Conservation (phyloP, 2,329 filamentous ascomycete species). For the Chaetomiaceae sp. region DNA sequence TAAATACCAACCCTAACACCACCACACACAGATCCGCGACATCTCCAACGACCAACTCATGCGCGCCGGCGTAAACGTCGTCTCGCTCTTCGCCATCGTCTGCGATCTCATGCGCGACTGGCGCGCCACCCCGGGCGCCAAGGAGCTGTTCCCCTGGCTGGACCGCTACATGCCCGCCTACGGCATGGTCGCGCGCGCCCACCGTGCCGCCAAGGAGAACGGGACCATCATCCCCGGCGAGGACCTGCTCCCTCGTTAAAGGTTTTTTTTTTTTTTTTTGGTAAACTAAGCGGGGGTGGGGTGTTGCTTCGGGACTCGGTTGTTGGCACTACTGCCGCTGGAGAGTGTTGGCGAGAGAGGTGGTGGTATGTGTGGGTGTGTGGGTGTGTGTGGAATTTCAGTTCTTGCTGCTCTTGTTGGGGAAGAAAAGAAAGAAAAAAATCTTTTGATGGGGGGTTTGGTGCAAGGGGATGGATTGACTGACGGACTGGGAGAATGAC, state of each 20-base stretch:
- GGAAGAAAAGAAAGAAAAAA: too few relatives aligned
- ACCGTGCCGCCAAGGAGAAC: constrained; percentile 35
- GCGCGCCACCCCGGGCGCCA: constrained; percentile 50
- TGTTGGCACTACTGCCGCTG: too few relatives aligned
- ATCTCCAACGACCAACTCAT: constrained; percentile 65
- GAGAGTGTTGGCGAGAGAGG: too few relatives aligned
- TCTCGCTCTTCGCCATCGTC: constrained; percentile 59
- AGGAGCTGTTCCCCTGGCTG: constrained; percentile 58
- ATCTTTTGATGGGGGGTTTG: too few relatives aligned
- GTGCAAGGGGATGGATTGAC: too few relatives aligned
- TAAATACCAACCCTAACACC: not conserved
- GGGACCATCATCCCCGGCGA: constrained; percentile 57
- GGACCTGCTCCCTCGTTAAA: constrained; percentile 27
- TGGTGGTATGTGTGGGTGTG: too few relatives aligned
- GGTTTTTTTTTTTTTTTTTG: too few relatives aligned
- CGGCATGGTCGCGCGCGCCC: constrained; percentile 47
- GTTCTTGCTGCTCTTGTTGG: too few relatives aligned
- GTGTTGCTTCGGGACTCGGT: too few relatives aligned
- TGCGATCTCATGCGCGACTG: constrained; percentile 69
- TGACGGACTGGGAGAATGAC: too few relatives aligned
- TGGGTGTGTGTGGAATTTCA: too few relatives aligned
- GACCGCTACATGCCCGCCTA: constrained; percentile 63
- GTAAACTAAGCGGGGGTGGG: too few relatives aligned
- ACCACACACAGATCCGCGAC: constrained; percentile 49
- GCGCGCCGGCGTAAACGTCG: constrained; percentile 60